phyloP scores from a whole-genome alignment of 106 monocot species.

The Acorus gramineus region DNA sequence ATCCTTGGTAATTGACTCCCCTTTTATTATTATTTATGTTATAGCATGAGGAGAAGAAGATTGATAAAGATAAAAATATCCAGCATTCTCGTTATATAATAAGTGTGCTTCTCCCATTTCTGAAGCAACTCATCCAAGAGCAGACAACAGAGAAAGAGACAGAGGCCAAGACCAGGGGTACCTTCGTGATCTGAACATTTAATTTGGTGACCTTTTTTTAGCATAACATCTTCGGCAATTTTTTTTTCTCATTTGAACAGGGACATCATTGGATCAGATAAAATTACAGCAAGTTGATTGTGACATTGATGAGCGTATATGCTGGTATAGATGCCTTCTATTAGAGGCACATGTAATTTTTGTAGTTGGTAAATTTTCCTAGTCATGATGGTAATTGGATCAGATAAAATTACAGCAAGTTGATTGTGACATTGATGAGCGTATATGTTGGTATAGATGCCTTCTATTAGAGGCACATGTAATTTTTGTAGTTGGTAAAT shows the following conservation, averaged over 20 bases:
- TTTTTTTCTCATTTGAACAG: slow-evolving; percentile 30
- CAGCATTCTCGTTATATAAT: neutral
- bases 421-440: slow-evolving; percentile 41
- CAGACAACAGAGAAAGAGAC: slow-evolving; percentile 42
- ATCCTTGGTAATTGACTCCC: too few species aligned
- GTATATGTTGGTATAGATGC: slow-evolving; percentile 40
- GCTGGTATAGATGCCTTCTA: slow-evolving; percentile 27
- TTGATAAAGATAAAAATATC: slow-evolving; percentile 3
- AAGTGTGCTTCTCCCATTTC: slow-evolving; percentile 2
- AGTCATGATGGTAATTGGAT: neutral
- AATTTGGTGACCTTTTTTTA: neutral
- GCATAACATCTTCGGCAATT: neutral
- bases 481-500: slow-evolving; percentile 1
- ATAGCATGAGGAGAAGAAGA: slow-evolving; percentile 10
- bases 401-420: slow-evolving; percentile 33
- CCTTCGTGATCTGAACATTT: neutral
- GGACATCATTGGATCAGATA: slow-evolving; percentile 16
- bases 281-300: slow-evolving; percentile 38
- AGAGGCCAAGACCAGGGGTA: slow-evolving; percentile 10
- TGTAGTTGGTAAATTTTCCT: slow-evolving; percentile 1
- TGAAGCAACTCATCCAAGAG: slow-evolving; percentile 1
- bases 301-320: slow-evolving; percentile 42
- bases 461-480: neutral
- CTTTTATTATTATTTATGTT: too few species aligned
- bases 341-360: neutral